Evolutionary conservation across 106 monocot genomes (phyloP).

Genomic region (Platanthera zijinensis): DNA sequence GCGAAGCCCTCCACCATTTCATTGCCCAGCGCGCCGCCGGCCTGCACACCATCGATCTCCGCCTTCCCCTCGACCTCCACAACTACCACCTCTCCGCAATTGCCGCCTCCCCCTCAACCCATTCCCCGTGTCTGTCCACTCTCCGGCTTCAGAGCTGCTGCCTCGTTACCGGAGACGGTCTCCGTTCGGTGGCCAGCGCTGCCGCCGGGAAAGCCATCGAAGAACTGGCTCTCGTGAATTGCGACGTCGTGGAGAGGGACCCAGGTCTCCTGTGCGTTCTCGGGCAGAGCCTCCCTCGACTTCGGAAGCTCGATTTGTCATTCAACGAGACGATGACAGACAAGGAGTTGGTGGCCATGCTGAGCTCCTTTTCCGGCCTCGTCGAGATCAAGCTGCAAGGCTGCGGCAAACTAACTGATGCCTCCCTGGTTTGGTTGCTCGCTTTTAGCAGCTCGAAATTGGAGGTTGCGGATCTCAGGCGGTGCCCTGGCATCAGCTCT

Average conservation of each 20-base stretch:
- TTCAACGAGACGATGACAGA: constrained; percentile 53
- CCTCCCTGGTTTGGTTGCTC: constrained; percentile 20
- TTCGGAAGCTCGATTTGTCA: constrained; percentile 44
- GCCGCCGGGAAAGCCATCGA: constrained; percentile 24
- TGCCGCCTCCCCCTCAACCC: constrained; percentile 11
- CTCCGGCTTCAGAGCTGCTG: constrained; percentile 75
- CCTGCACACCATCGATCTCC: constrained; percentile 51
- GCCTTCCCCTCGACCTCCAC: constrained; percentile 75
- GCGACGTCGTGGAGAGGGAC: constrained; percentile 66
- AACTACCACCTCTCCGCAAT: constrained; percentile 53
- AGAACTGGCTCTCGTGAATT: constrained; percentile 63
- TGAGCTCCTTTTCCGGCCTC: constrained; percentile 38
- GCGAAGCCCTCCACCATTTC: constrained; percentile 57
- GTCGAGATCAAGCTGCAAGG: constrained; percentile 53
- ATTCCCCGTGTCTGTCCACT: constrained; percentile 8
- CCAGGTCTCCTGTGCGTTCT: constrained; percentile 56
- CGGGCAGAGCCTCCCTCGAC: constrained; percentile 35
- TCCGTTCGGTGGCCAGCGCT: constrained; percentile 36
- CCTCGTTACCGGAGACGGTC: constrained; percentile 65
- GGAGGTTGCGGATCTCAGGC: constrained; percentile 32
- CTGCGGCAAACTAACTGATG: constrained; percentile 44
- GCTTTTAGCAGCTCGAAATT: constrained; percentile 23
- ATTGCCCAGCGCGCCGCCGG: constrained; percentile 28
- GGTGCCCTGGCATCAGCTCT: constrained; percentile 28
- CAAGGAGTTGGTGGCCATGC: constrained; percentile 55